These are phyloP conservation scores for Fusarium sp. DNA, from an alignment of 2,329 filamentous ascomycete genomes.

Conservation along the genomic window DNA sequence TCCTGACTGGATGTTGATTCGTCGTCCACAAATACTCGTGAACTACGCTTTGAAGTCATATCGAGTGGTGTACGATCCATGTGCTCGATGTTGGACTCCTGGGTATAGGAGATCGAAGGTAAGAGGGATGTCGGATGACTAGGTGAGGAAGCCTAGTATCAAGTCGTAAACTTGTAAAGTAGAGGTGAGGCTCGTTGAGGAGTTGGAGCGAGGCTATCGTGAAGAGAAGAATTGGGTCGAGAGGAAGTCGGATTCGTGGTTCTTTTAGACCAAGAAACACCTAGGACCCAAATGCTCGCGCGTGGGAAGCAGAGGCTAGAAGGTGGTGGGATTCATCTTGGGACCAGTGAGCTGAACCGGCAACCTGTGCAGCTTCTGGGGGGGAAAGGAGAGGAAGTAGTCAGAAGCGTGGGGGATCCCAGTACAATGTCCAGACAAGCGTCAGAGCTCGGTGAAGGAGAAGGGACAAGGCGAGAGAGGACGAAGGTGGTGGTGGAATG, in stretches of 20 bases:
- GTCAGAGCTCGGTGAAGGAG: conserved; percentile 43
- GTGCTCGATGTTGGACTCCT: neutral
- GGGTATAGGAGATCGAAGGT: neutral
- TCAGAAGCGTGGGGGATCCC: conserved; percentile 40
- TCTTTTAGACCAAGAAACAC: conserved; percentile 37
- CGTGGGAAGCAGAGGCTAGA: conserved; percentile 39
- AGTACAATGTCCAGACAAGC: conserved; percentile 22
- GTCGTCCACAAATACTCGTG: conserved; percentile 39
- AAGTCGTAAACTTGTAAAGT: neutral
- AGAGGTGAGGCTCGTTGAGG: conserved; percentile 17
- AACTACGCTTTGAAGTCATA: conserved; percentile 42
- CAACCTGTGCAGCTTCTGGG: conserved; percentile 38
- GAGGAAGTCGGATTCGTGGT: conserved; percentile 4
- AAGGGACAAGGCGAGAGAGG: conserved; percentile 34
- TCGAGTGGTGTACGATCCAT: conserved; percentile 18
- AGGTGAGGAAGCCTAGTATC: neutral
- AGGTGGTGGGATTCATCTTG: conserved; percentile 42
- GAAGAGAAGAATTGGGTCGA: conserved; percentile 20
- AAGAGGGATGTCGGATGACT: conserved; percentile 1
- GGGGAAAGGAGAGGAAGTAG: conserved; percentile 40
- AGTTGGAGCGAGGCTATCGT: conserved; percentile 26
- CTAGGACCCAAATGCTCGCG: conserved; percentile 37
- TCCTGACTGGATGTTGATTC: conserved; percentile 25
- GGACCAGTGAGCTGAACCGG: conserved; percentile 35
- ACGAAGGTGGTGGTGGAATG: conserved; percentile 23